Conservation (phyloP, 2,329 filamentous ascomycete genomes). For the Cadophora gregata region DNA sequence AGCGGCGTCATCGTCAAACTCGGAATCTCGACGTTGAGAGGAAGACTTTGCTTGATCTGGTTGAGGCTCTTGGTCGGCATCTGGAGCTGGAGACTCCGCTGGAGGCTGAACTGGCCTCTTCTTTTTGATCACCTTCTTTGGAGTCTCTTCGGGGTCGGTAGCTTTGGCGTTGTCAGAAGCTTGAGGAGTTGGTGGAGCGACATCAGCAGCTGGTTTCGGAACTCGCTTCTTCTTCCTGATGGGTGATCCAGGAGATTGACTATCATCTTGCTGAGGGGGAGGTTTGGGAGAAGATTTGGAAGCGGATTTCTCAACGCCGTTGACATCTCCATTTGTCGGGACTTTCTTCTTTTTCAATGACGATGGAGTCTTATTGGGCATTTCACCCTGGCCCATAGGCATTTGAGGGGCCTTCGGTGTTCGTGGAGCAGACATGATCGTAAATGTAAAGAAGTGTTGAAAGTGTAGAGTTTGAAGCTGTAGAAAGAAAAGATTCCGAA, state of each 20-base stretch:
- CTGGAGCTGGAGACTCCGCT: conserved; percentile 1
- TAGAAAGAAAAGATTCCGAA: conserved; percentile 15
- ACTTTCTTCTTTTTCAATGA: conserved; percentile 32
- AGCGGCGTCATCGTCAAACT: conserved; percentile 13
- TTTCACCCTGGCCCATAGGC: conserved; percentile 21
- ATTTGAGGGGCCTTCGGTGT: conserved; percentile 31
- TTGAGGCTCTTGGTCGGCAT: neutral
- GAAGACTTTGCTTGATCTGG: conserved; percentile 1
- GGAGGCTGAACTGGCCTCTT: conserved; percentile 12
- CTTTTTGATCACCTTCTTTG: conserved; percentile 29
- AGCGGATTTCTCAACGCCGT: conserved; percentile 24
- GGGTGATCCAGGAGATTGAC: conserved; percentile 1
- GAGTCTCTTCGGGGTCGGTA: conserved; percentile 15
- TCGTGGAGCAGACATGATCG: conserved; percentile 34
- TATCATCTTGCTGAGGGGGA: conserved; percentile 19
- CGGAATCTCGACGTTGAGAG: conserved; percentile 1
- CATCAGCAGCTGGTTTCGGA: conserved; percentile 24
- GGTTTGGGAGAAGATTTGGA: conserved; percentile 20
- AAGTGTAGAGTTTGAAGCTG: conserved; percentile 25
- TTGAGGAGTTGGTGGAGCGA: conserved; percentile 13
- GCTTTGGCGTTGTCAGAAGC: conserved; percentile 21
- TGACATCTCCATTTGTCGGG: conserved; percentile 25
- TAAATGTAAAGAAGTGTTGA: neutral
- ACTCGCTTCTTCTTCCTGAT: conserved; percentile 28
- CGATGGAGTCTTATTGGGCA: conserved; percentile 31